Percentiles rank a stretch among this genome's conserved stretches.
Conservation (phyloP, 2,329 filamentous ascomycete genomes). For the Fusarium scirpi region DNA sequence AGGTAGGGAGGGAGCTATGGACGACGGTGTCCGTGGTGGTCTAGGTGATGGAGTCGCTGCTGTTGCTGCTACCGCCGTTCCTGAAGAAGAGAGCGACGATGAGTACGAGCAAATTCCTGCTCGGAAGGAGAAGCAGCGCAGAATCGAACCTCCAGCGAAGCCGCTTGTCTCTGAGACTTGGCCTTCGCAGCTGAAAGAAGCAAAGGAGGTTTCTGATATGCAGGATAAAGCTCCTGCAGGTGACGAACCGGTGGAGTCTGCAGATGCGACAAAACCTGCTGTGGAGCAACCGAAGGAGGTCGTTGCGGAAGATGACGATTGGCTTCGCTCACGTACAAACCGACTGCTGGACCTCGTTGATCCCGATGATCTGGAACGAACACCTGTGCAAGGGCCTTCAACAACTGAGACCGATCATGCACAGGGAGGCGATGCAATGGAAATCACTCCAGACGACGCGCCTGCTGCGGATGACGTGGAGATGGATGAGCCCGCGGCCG, state of each 20-base stretch:
- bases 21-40: constrained; percentile 47
- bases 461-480: constrained; percentile 35
- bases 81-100: constrained; percentile 74
- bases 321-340: constrained; percentile 90
- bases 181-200: constrained; percentile 38
- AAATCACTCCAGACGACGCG: constrained; percentile 29
- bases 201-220: constrained; percentile 20
- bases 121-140: constrained; percentile 62
- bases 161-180: constrained; percentile 31
- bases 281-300: constrained; percentile 45
- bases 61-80: constrained; percentile 53
- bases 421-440: constrained; percentile 30
- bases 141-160: constrained; percentile 47
- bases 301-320: constrained; percentile 82
- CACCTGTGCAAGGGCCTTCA: constrained; percentile 32
- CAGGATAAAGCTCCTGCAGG: constrained; percentile 30
- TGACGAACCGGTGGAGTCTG: constrained; percentile 38
- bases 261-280: constrained; percentile 39
- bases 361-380: constrained; percentile 67
- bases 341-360: constrained; percentile 86
- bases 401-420: constrained; percentile 30
- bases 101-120: constrained; percentile 77
- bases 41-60: constrained; percentile 36
- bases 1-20: constrained; percentile 51
- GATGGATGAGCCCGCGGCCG: constrained; percentile 45